Evolutionary conservation across 169 alveolate genomes (phyloP), one percentile per base, ranked within the genome.

Genomic region (Plasmodium billcollinsi): DNA sequence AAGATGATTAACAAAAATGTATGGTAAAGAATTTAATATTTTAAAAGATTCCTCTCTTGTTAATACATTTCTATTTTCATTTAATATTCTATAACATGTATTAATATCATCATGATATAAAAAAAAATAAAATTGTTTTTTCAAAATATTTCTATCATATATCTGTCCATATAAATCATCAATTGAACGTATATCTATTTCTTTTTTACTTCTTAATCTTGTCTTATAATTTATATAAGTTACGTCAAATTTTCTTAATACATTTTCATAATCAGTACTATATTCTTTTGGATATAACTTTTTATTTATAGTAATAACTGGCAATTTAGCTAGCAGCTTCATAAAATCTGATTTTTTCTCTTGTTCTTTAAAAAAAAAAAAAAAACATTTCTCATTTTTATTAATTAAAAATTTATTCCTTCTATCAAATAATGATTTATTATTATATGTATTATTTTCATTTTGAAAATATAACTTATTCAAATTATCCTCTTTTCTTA

Each of bases 111-210:
- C 97, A 49, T 90, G 88, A 62, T 91, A 92, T 74, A 94, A 62
- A 71, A 94, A 93, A 76, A 93, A 94, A 24, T 93, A 74, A 54
- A 94, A 78, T 62, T 94, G 96, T 74, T 94, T 94, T 63, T 93
- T 91, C 73, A 94, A 86, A 54, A 94, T 93, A 7, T 71, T 18
- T 52, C 95, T 86, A 71, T 94, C 95, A 58, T 88, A 93, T 24
- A 94, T 94, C 24, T 89, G 33, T 0, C 97, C 97, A 67, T 94
- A 94, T 45, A 94, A 59, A 83, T 94, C 88, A 70, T 93, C 96
- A 3, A 94, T 85, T 2, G 74, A 73, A 20, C 62, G 45, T 45
- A 92, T 91, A 76, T 94, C 89, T 14, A 94, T 91, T 21, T 94
- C 97, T 20, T 88, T 90, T 70, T 85, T 72, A 49, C 78, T 92